phyloP scores from a whole-genome alignment of 1,284 basidiomycete genomes.

The Volvariella surrecta region DNA sequence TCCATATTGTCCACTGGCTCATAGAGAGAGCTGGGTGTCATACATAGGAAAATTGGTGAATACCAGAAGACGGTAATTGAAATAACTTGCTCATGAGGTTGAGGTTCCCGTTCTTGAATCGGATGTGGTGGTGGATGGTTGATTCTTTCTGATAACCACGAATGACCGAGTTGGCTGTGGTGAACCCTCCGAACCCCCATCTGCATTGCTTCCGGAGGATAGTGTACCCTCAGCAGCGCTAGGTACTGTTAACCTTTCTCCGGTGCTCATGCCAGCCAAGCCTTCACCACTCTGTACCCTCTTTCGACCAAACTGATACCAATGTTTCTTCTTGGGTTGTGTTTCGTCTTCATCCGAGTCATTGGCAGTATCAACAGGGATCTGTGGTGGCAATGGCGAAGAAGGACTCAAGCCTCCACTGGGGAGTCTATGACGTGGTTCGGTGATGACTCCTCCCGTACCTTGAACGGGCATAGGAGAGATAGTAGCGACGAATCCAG shows the following conservation, averaged over 20 bases:
- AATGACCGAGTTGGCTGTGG: slow-evolving; percentile 44
- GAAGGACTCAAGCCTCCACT: neutral
- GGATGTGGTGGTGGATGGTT: slow-evolving; percentile 11
- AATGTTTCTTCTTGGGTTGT: slow-evolving; percentile 50
- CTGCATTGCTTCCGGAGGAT: slow-evolving; percentile 3
- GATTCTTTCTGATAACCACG: slow-evolving; percentile 53
- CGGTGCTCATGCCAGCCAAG: neutral
- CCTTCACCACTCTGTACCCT: slow-evolving; percentile 57
- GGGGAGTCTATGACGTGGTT: neutral
- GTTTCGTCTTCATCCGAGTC: slow-evolving; percentile 24
- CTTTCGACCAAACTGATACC: slow-evolving; percentile 55
- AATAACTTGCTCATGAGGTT: too few relatives aligned
- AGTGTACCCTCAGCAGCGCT: neutral
- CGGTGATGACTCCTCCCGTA: neutral
- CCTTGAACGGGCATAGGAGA: neutral
- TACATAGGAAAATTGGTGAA: too few relatives aligned
- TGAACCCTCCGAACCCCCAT: slow-evolving; percentile 8
- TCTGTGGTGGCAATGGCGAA: neutral
- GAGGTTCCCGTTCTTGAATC: too few relatives aligned
- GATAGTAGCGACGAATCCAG: neutral
- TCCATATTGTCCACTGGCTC: too few relatives aligned
- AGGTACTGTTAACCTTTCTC: neutral
- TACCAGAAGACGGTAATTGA: too few relatives aligned
- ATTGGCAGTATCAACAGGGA: slow-evolving; percentile 26
- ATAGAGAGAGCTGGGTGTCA: too few relatives aligned